Base-by-base conservation (phyloP, 148 eudicot genomes). In the Nepenthes mirabilis region DNA sequence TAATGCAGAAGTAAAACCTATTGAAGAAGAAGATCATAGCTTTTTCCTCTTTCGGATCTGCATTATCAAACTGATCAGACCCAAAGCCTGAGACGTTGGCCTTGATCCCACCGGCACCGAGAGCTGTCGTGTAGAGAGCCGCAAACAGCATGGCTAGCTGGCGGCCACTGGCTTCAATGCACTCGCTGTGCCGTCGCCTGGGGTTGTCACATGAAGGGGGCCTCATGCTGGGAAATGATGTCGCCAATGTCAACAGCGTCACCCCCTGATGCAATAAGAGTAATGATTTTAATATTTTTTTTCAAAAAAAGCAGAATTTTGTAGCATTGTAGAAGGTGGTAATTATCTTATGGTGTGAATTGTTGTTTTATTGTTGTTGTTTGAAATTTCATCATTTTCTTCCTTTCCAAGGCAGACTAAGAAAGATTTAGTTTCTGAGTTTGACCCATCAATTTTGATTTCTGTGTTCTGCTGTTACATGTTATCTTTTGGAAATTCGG, bases 51-150 rank as follows among this genome's bases (percentile, higher is more conserved):
- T 80, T 82, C 1, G 99, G 95, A 51, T 94, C 75, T 1, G 83
- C 72, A 2, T 70, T 45, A 68, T 94, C 97, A 52, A 94, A 94
- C 50, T 94, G 99, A 68, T 94, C 99, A 0, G 99, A 79, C 6
- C 99, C 99, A 14, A 94, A 94, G 3, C 99, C 99, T 1, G 99
- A 89, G 50, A 94, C 99, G 35, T 94, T 94, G 34, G 99, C 82
- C 55, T 94, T 94, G 59, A 94, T 94, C 33, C 99, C 99, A 0
- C 97, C 99, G 12, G 81, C 99, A 14, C 99, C 99, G 0, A 94
- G 75, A 14, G 99, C 97, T 23, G 85, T 80, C 45, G 75, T 89
- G 82, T 94, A 89, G 36, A 94, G 95, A 34, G 99, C 91, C 1
- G 72, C 68, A 43, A 82, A 89, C 61, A 89, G 93, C 70, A 94